phyloP scores from a whole-genome alignment of 345 rosid species.

The rapeseed (Brassica napus) region Da-Ae NC_063437.1:3414001-3414500 shows the following conservation, averaged over 20 bases:
- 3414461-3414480: too few relatives aligned
- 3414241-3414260: not conserved
- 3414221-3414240: not conserved
- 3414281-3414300: not conserved
- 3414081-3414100: constrained; percentile 25
- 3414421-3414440: too few relatives aligned
- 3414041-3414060: not conserved
- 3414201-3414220: not conserved
- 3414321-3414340: not conserved
- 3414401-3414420: too few relatives aligned
- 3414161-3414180: not conserved
- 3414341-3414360: not conserved
- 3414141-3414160: not conserved
- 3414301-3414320: not conserved
- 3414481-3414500: too few relatives aligned
- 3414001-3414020: not conserved
- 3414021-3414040: not conserved
- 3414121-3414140: constrained; percentile 18
- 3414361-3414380: not conserved
- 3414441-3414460: too few relatives aligned
- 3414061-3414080: constrained; percentile 25
- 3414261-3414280: not conserved
- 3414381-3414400: too few relatives aligned
- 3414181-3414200: not conserved
- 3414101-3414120: constrained; percentile 13